Conservation (phyloP, 805 yeast species). For the Suhomyces kilbournensis region DNA sequence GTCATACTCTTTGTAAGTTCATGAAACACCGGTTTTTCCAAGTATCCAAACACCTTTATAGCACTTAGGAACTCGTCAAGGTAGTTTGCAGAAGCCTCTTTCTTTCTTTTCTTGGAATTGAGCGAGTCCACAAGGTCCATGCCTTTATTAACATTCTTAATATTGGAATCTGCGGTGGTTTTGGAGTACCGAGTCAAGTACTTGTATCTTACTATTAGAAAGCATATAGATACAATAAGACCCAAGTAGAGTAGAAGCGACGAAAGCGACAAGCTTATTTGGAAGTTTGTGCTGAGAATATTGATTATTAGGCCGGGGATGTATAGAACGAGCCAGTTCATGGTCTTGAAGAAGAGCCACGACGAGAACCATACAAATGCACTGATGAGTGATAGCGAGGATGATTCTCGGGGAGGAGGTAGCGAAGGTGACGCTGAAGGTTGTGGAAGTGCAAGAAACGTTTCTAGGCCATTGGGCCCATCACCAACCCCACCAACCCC, state of each 20-base stretch:
- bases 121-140: slow-evolving; percentile 45
- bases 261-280: too few species aligned
- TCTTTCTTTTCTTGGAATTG: slow-evolving; percentile 21
- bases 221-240: slow-evolving; percentile 31
- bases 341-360: slow-evolving; percentile 17
- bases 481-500: too few species aligned
- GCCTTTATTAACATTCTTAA: slow-evolving; percentile 34
- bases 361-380: slow-evolving; percentile 16
- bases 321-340: slow-evolving; percentile 15
- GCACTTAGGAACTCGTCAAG: slow-evolving; percentile 88
- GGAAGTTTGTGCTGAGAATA: slow-evolving; percentile 40
- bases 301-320: slow-evolving; percentile 23
- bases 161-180: slow-evolving; percentile 31
- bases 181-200: slow-evolving; percentile 61
- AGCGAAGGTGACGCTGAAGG: neutral
- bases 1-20: slow-evolving; percentile 90
- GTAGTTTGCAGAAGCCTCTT: slow-evolving; percentile 51
- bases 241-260: slow-evolving; percentile 37
- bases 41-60: slow-evolving; percentile 88
- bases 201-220: slow-evolving; percentile 56
- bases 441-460: neutral
- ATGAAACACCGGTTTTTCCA: slow-evolving; percentile 86
- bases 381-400: slow-evolving; percentile 12
- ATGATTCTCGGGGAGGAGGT: slow-evolving; percentile 13
- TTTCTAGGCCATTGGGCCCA: neutral